Evolutionary conservation across 768 basidiomycete genomes (phyloP).

Genomic region (Cytidiella melzeri): DNA sequence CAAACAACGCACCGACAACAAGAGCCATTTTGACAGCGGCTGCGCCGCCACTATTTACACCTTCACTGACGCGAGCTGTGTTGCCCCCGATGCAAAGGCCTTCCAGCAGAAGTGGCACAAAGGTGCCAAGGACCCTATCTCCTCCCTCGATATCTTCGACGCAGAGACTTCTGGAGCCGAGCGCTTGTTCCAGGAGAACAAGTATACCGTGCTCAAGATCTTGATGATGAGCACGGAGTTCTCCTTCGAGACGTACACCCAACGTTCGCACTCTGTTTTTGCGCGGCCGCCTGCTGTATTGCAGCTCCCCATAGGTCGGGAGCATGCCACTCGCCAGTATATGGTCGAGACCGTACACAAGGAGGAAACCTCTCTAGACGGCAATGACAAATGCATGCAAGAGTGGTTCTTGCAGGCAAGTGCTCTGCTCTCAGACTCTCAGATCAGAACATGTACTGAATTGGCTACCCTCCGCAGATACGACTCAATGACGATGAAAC

Average conservation of each 20-base stretch:
- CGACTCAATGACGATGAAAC: neutral
- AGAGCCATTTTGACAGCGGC: too few relatives aligned
- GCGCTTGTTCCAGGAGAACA: neutral
- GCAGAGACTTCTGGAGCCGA: too few relatives aligned
- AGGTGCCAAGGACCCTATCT: slow-evolving; percentile 1
- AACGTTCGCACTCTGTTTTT: slow-evolving; percentile 3
- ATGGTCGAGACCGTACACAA: slow-evolving; percentile 7
- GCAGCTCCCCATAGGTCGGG: slow-evolving; percentile 3
- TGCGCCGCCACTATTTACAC: slow-evolving; percentile 25
- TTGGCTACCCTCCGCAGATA: too few relatives aligned
- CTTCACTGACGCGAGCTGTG: slow-evolving; percentile 4
- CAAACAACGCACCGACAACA: too few relatives aligned
- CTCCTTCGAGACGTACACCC: slow-evolving; percentile 4
- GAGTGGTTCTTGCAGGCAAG: neutral
- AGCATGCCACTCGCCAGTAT: slow-evolving; percentile 1
- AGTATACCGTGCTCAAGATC: too few relatives aligned
- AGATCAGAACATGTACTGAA: too few relatives aligned
- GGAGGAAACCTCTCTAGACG: slow-evolving; percentile 7
- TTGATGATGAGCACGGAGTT: too few relatives aligned
- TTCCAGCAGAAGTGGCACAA: neutral
- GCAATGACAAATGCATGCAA: slow-evolving; percentile 2
- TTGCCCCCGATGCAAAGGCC: neutral
- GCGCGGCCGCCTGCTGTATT: too few relatives aligned
- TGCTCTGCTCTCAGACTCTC: too few relatives aligned
- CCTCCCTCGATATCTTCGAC: neutral